Conservation (phyloP, 176 grass and related monocot genomes). For the Olyra latifolia region DNA sequence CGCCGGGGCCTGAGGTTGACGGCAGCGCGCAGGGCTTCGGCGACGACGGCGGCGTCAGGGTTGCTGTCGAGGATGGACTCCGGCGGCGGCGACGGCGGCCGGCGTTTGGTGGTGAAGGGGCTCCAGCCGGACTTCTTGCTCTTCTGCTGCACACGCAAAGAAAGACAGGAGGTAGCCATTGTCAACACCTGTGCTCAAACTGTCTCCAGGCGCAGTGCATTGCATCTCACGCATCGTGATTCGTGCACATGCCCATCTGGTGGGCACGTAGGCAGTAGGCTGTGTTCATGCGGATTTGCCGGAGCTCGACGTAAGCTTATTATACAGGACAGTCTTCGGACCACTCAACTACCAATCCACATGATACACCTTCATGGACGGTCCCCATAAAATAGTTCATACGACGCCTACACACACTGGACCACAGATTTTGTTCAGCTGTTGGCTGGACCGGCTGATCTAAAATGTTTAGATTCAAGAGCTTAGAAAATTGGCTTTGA, state of each 20-base stretch:
- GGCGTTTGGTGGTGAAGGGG: conserved; percentile 51
- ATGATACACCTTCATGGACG: background rate
- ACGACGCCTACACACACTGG: too few relatives aligned
- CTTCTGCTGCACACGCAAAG: conserved; percentile 23
- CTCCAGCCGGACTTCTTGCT: conserved; percentile 57
- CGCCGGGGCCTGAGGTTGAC: conserved; percentile 40
- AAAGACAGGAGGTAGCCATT: background rate
- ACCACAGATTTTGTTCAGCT: background rate
- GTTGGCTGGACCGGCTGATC: too few relatives aligned
- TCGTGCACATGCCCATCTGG: conserved; percentile 17
- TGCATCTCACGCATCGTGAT: conserved; percentile 11
- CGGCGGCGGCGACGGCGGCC: conserved; percentile 25
- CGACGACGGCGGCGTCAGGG: conserved; percentile 36
- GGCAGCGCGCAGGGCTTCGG: conserved; percentile 15
- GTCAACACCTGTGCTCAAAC: background rate
- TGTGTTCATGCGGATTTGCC: background rate
- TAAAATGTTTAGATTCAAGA: too few relatives aligned
- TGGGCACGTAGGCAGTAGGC: conserved; percentile 20
- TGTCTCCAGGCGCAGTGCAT: background rate
- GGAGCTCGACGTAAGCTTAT: background rate
- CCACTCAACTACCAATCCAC: background rate
- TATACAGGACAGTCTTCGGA: background rate
- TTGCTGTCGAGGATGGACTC: conserved; percentile 43
- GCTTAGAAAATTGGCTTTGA: too few relatives aligned
- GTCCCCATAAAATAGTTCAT: background rate